Conservation (phyloP, 1,284 basidiomycete genomes). For the Hemileia vastatrix region DNA sequence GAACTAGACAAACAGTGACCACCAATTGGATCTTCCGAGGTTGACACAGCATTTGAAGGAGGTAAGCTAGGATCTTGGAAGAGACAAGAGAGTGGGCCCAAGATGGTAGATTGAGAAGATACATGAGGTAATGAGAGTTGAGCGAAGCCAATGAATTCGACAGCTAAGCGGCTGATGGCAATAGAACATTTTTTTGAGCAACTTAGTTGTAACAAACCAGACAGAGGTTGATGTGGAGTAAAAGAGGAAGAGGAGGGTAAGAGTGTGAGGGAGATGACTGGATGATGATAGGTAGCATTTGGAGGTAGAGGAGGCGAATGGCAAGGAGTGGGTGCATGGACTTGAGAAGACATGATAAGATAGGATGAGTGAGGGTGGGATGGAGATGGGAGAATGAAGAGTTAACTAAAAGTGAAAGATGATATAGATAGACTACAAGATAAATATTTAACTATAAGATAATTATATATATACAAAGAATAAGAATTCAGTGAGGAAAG, state of each 20-base stretch:
- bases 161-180: conserved; percentile 11
- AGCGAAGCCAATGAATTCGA: conserved; percentile 12
- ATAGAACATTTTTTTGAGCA: conserved; percentile 15
- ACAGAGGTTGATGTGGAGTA: not conserved
- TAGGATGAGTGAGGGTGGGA: too few relatives aligned
- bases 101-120: conserved; percentile 30
- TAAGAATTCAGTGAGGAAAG: too few relatives aligned
- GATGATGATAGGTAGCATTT: conserved; percentile 18
- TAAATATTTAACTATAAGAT: too few relatives aligned
- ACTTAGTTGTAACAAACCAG: not conserved
- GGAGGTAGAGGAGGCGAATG: conserved; percentile 22
- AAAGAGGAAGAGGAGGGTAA: conserved; percentile 1
- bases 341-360: too few relatives aligned
- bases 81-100: conserved; percentile 26
- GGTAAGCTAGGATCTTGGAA: conserved; percentile 36
- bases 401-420: too few relatives aligned
- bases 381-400: too few relatives aligned
- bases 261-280: conserved; percentile 2
- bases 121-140: not conserved
- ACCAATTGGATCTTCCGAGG: conserved; percentile 20
- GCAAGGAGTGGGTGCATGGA: too few relatives aligned
- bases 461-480: too few relatives aligned
- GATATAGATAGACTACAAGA: too few relatives aligned
- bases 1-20: conserved; percentile 11
- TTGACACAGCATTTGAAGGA: conserved; percentile 34